Percentiles rank a stretch among this genome's conserved stretches.
These are phyloP conservation scores for Dentipellis sp. DNA, from an alignment of 768 basidiomycete species.

Conservation along the genomic window DNA sequence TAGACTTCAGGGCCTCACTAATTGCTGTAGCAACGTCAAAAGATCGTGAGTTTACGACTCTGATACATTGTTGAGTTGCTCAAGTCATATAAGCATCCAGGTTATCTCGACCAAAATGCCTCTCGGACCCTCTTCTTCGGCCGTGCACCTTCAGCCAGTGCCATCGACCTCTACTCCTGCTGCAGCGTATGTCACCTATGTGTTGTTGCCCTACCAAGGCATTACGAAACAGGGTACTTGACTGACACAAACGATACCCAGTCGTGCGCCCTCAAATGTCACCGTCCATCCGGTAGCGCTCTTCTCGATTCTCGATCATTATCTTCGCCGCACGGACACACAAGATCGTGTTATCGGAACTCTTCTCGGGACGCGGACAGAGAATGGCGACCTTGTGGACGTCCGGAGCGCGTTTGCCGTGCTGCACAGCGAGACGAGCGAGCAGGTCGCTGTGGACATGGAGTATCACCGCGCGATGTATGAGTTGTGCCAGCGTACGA, in stretches of 20 bases:
- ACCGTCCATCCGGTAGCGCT: slow-evolving; percentile 89
- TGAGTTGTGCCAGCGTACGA: slow-evolving; percentile 79
- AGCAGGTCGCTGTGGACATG: slow-evolving; percentile 94
- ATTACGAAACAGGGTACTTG: not conserved
- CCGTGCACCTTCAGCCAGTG: slow-evolving; percentile 29
- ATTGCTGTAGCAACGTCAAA: not conserved
- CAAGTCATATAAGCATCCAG: not conserved
- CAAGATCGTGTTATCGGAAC: slow-evolving; percentile 94
- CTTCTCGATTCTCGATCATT: slow-evolving; percentile 94
- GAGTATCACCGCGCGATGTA: slow-evolving; percentile 93
- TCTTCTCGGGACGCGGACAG: slow-evolving; percentile 74
- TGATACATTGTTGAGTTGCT: too few relatives aligned
- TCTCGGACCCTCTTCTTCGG: slow-evolving; percentile 37
- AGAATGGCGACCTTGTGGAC: slow-evolving; percentile 43
- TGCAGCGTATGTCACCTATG: slow-evolving; percentile 24
- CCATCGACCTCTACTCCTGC: slow-evolving; percentile 19
- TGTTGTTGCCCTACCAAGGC: not conserved
- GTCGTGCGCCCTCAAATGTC: slow-evolving; percentile 62
- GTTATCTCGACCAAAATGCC: slow-evolving; percentile 29
- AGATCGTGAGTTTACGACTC: too few relatives aligned
- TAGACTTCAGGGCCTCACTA: not conserved
- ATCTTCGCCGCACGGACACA: slow-evolving; percentile 73
- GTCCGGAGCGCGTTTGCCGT: slow-evolving; percentile 86
- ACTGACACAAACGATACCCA: slow-evolving; percentile 19
- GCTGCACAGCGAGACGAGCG: slow-evolving; percentile 83